phyloP scores from a whole-genome alignment of 257 asterid genomes.

The Primulina eburnea region DNA sequence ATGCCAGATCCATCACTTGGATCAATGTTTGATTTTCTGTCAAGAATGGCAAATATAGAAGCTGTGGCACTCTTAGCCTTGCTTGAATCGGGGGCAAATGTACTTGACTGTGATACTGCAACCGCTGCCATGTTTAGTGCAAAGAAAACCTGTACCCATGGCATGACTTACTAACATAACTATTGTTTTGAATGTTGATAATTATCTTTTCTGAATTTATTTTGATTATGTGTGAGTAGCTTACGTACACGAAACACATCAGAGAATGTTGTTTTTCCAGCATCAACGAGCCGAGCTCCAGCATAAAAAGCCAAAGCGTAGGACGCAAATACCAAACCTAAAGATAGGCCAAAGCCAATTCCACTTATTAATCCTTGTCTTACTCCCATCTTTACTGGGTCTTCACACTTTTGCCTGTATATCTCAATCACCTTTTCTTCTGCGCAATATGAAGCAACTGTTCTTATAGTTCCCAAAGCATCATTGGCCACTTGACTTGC shows the following conservation, averaged over 20 bases:
- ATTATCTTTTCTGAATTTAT: neutral
- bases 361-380: constrained; percentile 54
- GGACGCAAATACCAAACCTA: constrained; percentile 39
- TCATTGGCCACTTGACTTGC: constrained; percentile 72
- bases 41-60: constrained; percentile 56
- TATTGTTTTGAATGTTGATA: neutral
- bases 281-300: constrained; percentile 57
- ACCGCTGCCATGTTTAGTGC: constrained; percentile 53
- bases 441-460: constrained; percentile 64
- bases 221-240: neutral
- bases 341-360: constrained; percentile 48
- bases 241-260: constrained; percentile 50
- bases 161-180: neutral
- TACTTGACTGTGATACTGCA: constrained; percentile 56
- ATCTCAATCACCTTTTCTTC: constrained; percentile 57
- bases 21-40: constrained; percentile 54
- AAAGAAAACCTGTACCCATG: constrained; percentile 47
- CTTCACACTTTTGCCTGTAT: constrained; percentile 51
- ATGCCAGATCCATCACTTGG: constrained; percentile 55
- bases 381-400: constrained; percentile 42
- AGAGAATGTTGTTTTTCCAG: constrained; percentile 37
- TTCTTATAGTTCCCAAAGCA: constrained; percentile 66
- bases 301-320: constrained; percentile 56
- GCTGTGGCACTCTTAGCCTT: constrained; percentile 52
- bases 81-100: constrained; percentile 56